These are phyloP conservation scores for Aspergillus avenaceus DNA, from an alignment of 495 filamentous ascomycete species.

Conservation along the genomic window DNA sequence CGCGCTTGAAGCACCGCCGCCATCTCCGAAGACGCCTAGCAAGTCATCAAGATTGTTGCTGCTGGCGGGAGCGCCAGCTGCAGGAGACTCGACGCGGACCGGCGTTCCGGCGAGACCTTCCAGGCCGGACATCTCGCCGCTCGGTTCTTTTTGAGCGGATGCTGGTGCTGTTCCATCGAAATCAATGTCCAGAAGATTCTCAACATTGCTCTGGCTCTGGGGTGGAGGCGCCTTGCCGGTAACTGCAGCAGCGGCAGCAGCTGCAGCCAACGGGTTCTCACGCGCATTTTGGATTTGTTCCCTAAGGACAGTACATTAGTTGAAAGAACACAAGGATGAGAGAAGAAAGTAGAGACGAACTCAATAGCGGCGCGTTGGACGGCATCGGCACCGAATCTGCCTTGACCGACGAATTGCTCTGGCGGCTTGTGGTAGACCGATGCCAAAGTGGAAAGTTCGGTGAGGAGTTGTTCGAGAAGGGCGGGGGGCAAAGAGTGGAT, in stretches of 20 bases:
- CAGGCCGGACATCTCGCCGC: slow-evolving; percentile 57
- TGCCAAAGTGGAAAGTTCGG: slow-evolving; percentile 89
- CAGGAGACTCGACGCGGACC: slow-evolving; percentile 67
- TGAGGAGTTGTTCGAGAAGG: slow-evolving; percentile 81
- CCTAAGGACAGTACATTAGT: slow-evolving; percentile 41
- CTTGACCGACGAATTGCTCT: slow-evolving; percentile 92
- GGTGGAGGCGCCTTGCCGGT: slow-evolving; percentile 46
- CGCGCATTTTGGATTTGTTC: slow-evolving; percentile 81
- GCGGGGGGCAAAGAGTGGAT: slow-evolving; percentile 79
- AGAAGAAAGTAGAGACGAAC: slow-evolving; percentile 28
- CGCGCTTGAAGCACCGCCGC: slow-evolving; percentile 23
- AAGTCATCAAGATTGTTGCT: slow-evolving; percentile 81
- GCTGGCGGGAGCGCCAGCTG: slow-evolving; percentile 39
- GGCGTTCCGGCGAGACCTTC: slow-evolving; percentile 77
- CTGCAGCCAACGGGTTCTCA: slow-evolving; percentile 91
- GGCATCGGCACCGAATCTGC: slow-evolving; percentile 87
- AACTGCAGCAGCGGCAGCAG: slow-evolving; percentile 67
- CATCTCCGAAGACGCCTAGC: slow-evolving; percentile 71
- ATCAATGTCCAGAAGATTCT: slow-evolving; percentile 96
- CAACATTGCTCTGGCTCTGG: slow-evolving; percentile 69
- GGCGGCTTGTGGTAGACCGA: slow-evolving; percentile 99
- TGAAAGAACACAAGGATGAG: not conserved
- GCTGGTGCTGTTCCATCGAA: slow-evolving; percentile 94
- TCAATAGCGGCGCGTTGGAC: slow-evolving; percentile 95
- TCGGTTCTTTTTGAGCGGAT: slow-evolving; percentile 69